phyloP scores from a whole-genome alignment of 1,284 basidiomycete genomes.

The Agroathelia rolfsii region DNA sequence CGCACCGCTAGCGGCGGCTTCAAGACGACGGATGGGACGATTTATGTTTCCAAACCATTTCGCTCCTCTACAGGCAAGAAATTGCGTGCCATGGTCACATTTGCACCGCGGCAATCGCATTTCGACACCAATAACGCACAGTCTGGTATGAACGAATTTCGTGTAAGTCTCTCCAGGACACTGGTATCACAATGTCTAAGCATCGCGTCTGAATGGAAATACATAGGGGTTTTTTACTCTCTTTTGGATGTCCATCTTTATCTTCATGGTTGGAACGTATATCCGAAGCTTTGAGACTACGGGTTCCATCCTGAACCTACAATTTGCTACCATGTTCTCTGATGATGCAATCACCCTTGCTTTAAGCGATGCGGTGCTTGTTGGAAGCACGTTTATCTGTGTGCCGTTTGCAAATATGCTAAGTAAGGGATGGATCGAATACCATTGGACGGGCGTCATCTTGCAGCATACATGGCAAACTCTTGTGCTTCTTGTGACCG shows the following conservation, averaged over 20 bases:
- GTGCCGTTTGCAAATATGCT: conserved; percentile 80
- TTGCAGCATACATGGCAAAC: conserved; percentile 78
- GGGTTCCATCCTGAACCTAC: conserved; percentile 72
- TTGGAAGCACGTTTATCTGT: conserved; percentile 65
- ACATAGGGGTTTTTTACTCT: conserved; percentile 89
- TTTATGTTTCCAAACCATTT: conserved; percentile 69
- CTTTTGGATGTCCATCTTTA: conserved; percentile 84
- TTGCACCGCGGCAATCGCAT: conserved; percentile 73
- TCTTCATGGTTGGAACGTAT: conserved; percentile 73
- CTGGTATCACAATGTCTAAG: too few relatives aligned
- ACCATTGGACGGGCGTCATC: conserved; percentile 63
- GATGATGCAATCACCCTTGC: conserved; percentile 79
- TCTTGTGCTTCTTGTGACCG: conserved; percentile 52
- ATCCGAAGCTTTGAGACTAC: conserved; percentile 67
- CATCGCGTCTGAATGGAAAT: too few relatives aligned
- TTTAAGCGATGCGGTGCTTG: conserved; percentile 75
- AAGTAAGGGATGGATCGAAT: conserved; percentile 68
- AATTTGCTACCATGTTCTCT: conserved; percentile 84
- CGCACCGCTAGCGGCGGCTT: conserved; percentile 36
- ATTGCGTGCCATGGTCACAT: conserved; percentile 68
- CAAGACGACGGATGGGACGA: conserved; percentile 49
- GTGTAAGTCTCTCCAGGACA: too few relatives aligned
- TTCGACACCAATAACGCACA: conserved; percentile 76
- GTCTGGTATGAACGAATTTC: conserved; percentile 75
- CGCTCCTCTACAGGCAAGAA: conserved; percentile 57